Conservation (phyloP, 495 filamentous ascomycete genomes). For the Usnea hakonensis region DNA sequence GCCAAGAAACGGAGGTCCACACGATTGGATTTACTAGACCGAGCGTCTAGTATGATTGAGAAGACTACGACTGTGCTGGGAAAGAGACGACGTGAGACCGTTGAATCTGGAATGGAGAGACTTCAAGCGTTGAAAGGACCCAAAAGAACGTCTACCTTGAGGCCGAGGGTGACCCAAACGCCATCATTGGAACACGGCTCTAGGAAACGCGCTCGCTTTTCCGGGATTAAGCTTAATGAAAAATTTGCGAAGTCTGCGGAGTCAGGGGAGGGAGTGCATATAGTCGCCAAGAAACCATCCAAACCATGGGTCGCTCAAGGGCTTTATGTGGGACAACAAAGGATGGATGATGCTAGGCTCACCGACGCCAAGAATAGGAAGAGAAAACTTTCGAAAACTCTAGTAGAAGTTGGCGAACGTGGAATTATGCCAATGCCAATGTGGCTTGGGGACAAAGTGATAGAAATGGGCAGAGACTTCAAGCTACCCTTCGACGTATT, state of each 20-base stretch:
- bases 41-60: conserved; percentile 38
- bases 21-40: conserved; percentile 38
- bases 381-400: conserved; percentile 42
- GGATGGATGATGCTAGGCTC: conserved; percentile 51
- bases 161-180: conserved; percentile 33
- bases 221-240: conserved; percentile 39
- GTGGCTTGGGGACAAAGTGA: conserved; percentile 53
- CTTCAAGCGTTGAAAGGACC: conserved; percentile 25
- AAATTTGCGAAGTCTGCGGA: conserved; percentile 25
- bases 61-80: conserved; percentile 44
- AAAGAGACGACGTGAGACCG: conserved; percentile 44
- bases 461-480: conserved; percentile 67
- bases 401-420: conserved; percentile 33
- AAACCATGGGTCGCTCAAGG: conserved; percentile 77
- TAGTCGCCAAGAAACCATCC: conserved; percentile 35
- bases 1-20: conserved; percentile 32
- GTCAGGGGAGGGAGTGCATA: conserved; percentile 30
- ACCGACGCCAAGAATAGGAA: conserved; percentile 56
- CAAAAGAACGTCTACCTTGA: conserved; percentile 34
- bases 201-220: conserved; percentile 44
- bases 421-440: conserved; percentile 57
- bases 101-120: conserved; percentile 37
- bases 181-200: conserved; percentile 29
- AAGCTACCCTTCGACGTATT: conserved; percentile 84
- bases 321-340: conserved; percentile 81